Conservation (phyloP, 768 basidiomycete genomes). For the Tylopilus felleus region DNA sequence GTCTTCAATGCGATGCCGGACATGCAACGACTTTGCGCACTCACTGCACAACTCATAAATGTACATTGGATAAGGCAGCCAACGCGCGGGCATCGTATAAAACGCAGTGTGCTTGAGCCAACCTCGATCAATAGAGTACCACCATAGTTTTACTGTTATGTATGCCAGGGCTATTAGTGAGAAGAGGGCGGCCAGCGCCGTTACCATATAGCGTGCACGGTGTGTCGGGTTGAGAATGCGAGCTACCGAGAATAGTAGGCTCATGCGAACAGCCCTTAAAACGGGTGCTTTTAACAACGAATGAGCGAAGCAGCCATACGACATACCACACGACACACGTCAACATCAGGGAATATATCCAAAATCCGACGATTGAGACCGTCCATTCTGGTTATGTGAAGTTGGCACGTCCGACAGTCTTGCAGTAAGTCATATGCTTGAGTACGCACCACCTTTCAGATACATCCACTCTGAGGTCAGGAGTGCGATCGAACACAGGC, state of each 20-base stretch:
- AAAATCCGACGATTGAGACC: constrained; percentile 10
- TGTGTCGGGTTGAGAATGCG: no score
- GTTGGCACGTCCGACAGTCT: neutral
- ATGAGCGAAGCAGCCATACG: neutral
- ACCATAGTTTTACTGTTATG: constrained; percentile 12
- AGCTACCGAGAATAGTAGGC: no score
- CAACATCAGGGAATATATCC: constrained; percentile 8
- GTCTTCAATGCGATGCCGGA: neutral
- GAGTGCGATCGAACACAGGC: neutral
- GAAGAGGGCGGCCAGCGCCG: no score
- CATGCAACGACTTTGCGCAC: neutral
- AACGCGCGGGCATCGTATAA: neutral
- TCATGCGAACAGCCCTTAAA: constrained; percentile 13
- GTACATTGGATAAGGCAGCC: constrained; percentile 1
- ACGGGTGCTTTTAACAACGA: neutral
- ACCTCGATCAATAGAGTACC: neutral
- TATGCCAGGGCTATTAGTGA: constrained; percentile 6
- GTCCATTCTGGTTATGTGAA: constrained; percentile 1
- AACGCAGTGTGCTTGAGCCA: constrained; percentile 5
- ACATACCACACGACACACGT: constrained; percentile 5
- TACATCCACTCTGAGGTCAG: constrained; percentile 12
- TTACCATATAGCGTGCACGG: no score
- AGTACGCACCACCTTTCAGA: constrained; percentile 17
- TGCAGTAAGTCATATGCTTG: neutral
- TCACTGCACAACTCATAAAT: constrained; percentile 10